Conservation (phyloP, 2,329 filamentous ascomycete genomes). For the Pleochaeta shiraiana region DNA sequence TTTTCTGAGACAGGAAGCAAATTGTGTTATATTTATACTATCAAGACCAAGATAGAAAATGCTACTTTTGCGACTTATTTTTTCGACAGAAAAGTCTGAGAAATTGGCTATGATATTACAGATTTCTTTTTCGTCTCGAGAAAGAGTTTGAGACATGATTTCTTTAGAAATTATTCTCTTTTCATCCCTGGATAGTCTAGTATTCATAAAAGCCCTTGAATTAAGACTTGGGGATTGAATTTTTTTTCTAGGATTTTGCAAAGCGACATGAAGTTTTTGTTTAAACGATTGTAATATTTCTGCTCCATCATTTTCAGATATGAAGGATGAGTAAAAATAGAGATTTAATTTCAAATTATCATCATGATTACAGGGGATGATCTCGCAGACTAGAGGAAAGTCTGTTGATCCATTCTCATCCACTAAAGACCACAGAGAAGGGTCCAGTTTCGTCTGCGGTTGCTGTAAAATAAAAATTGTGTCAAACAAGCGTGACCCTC, state of each 20-base stretch:
- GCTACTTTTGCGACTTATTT: conserved; percentile 39
- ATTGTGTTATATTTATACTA: conserved; percentile 68
- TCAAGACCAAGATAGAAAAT: conserved; percentile 82
- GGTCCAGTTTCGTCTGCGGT: conserved; percentile 31
- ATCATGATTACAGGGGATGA: conserved; percentile 31
- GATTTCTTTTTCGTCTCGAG: conserved; percentile 21
- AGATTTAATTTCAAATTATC: conserved; percentile 36
- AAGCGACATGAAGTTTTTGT: conserved; percentile 9
- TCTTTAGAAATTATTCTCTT: neutral
- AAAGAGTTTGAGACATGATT: conserved; percentile 7
- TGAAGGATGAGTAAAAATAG: conserved; percentile 33
- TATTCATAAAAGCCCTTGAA: conserved; percentile 9
- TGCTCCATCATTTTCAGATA: conserved; percentile 10
- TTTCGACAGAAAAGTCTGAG: conserved; percentile 26
- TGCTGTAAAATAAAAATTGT: conserved; percentile 63
- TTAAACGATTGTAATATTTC: conserved; percentile 12
- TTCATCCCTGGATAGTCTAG: conserved; percentile 1
- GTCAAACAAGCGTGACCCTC: conserved; percentile 46
- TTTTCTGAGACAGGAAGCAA: conserved; percentile 44
- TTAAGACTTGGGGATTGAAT: conserved; percentile 11
- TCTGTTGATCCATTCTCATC: conserved; percentile 45
- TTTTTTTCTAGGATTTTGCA: conserved; percentile 15
- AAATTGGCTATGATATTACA: conserved; percentile 27
- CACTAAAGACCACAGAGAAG: conserved; percentile 31
- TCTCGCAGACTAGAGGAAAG: conserved; percentile 55